Conservation (phyloP, 2,329 filamentous ascomycete species). For the Fusarium dimerum region DNA sequence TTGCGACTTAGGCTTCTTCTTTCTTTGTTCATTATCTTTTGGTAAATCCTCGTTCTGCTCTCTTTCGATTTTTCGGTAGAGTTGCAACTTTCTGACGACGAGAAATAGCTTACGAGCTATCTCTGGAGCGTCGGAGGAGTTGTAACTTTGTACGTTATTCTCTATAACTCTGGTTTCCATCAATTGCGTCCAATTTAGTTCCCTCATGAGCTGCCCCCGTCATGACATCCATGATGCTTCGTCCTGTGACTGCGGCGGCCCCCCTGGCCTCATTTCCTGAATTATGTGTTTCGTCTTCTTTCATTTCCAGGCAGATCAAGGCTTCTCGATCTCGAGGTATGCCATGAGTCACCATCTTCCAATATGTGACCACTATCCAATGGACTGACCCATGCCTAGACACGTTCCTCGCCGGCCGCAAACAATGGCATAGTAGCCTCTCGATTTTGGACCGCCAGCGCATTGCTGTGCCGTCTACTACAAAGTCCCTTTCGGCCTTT, state of each 20-base stretch:
- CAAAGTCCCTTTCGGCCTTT: slow-evolving; percentile 39
- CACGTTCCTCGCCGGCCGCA: slow-evolving; percentile 27
- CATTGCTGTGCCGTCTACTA: slow-evolving; percentile 28
- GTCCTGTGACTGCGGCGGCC: slow-evolving; percentile 31
- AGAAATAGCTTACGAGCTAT: background rate
- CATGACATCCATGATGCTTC: slow-evolving; percentile 39
- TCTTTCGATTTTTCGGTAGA: background rate
- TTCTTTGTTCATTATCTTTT: slow-evolving; percentile 7
- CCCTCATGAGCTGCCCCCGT: slow-evolving; percentile 31
- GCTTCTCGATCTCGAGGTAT: slow-evolving; percentile 24
- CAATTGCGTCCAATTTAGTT: slow-evolving; percentile 11
- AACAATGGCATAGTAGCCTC: slow-evolving; percentile 42
- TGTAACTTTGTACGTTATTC: slow-evolving; percentile 2
- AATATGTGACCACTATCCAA: background rate
- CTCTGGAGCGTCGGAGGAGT: slow-evolving; percentile 5
- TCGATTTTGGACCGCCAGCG: slow-evolving; percentile 28
- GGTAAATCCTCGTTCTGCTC: background rate
- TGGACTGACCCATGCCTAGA: slow-evolving; percentile 11
- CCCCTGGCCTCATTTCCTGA: slow-evolving; percentile 28
- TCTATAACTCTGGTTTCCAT: background rate
- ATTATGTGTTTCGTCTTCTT: slow-evolving; percentile 31
- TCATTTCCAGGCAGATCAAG: slow-evolving; percentile 26
- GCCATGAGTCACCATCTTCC: slow-evolving; percentile 1
- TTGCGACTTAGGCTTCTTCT: slow-evolving; percentile 2
- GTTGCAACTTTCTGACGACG: background rate